These are phyloP conservation scores for Theobroma grandiflorum DNA, from an alignment of 441 rosid genomes.

Conservation along the genomic window DNA sequence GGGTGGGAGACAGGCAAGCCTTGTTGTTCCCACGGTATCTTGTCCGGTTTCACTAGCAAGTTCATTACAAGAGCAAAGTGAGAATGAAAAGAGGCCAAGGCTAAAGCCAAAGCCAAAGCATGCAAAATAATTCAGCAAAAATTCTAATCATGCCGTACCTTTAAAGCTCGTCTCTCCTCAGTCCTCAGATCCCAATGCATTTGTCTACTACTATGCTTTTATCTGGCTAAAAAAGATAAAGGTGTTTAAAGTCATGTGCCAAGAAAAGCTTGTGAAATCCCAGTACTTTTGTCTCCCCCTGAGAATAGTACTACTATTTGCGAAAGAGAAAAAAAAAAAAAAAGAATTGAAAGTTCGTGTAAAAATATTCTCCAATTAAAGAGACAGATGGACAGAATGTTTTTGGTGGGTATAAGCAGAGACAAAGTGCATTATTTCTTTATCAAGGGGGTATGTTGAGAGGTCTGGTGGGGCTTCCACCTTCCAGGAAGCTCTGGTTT, in stretches of 20 bases:
- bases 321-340: neutral
- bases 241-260: constrained; percentile 31
- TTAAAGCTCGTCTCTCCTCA: constrained; percentile 18
- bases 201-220: constrained; percentile 3
- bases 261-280: constrained; percentile 22
- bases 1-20: constrained; percentile 1
- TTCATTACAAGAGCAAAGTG: neutral
- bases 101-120: neutral
- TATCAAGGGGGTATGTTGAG: constrained; percentile 7
- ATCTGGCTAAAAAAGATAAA: constrained; percentile 24
- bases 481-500: neutral
- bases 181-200: constrained; percentile 44
- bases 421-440: constrained; percentile 33
- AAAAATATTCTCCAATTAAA: constrained; percentile 29
- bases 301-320: neutral
- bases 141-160: constrained; percentile 13
- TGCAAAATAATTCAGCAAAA: neutral
- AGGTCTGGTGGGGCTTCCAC: neutral
- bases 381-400: constrained; percentile 30
- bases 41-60: neutral
- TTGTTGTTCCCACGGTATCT: neutral
- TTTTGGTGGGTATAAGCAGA: constrained; percentile 26
- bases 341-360: neutral
- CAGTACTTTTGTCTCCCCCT: neutral
- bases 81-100: neutral